Base-by-base conservation (phyloP, 2,329 filamentous ascomycete genomes). In the Lasiodiplodia gonubiensis region DNA sequence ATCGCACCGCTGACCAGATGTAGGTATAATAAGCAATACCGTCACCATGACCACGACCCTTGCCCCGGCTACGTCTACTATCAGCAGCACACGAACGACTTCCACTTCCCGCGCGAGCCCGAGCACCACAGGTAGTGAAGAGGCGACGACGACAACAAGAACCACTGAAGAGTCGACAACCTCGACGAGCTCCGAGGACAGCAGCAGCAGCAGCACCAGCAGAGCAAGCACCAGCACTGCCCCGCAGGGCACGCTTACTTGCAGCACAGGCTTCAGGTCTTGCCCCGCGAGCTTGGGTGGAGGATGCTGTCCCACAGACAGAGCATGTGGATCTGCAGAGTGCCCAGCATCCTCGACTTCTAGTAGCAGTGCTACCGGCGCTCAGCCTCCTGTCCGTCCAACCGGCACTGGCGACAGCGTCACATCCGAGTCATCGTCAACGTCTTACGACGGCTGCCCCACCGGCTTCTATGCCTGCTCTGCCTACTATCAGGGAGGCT, bases 381-480 rank as follows among this genome's bases (percentile, higher is more conserved):
- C 81, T 80, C 1, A 74, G 81, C 11, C 59, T 51, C 59, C 59
- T 0, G 59, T 63, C n/a, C 76, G 81, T 2, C 81, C 82, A 1
- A 83, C 81, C 1, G 79, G 78, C 69, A 69, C 64, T 33, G 79
- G 80, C 4, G 76, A 76, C 3, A 78, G 79, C n/a, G 77, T 78
- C 25, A 82, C 79, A 77, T 72, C 57, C 42, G 68, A 6, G 63
- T 68, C 59, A 49, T 72, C 80, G 33, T 77, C 82, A 14, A 75
- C 82, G 6, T 74, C 72, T 37, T 75, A 71, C 39, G 73, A 77
- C 10, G 74, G 85, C 72, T 98, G 94, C 73, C 94, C 94, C 0
- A 94, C 90, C 0, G 94, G 94, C 2, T 98, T 94, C 83, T 98
- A 98, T 78, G 90, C 92, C 61, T 98, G 94, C 79, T 87, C 90